Evolutionary conservation across 2,329 filamentous ascomycete genomes (phyloP).

Genomic region (Ceratocystis colombiana): DNA sequence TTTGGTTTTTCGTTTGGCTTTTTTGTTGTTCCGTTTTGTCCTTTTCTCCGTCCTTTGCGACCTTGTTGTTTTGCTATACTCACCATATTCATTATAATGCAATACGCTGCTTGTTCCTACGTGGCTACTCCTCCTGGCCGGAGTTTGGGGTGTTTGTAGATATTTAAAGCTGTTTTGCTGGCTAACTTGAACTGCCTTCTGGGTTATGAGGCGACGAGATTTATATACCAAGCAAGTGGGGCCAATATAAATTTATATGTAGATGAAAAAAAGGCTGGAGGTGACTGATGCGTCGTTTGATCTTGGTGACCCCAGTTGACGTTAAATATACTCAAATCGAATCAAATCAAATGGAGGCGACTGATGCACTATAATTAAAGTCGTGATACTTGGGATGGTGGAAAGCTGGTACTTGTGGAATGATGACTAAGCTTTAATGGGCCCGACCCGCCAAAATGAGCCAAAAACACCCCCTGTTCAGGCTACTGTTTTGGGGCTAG

Average conservation of each 20-base stretch:
- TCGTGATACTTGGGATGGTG: too few relatives aligned
- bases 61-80: not conserved
- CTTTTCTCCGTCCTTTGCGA: not conserved
- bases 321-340: too few relatives aligned
- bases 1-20: slow-evolving; percentile 1
- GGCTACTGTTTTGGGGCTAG: slow-evolving; percentile 13
- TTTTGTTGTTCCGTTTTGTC: not conserved
- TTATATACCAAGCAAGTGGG: too few relatives aligned
- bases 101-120: not conserved
- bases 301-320: too few relatives aligned
- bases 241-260: too few relatives aligned
- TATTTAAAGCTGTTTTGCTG: not conserved
- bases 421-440: slow-evolving; percentile 9
- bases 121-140: not conserved
- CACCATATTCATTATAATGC: not conserved
- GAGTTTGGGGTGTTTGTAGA: not conserved
- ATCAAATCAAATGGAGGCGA: too few relatives aligned
- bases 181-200: not conserved
- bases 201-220: not conserved
- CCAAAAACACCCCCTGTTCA: not conserved
- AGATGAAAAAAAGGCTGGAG: too few relatives aligned
- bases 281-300: too few relatives aligned
- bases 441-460: not conserved
- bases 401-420: not conserved
- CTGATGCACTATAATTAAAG: too few relatives aligned